Percentiles rank a stretch among this genome's conserved stretches.
Conservation (phyloP, 139 green algal species). For the Asterochloris erici region DNA sequence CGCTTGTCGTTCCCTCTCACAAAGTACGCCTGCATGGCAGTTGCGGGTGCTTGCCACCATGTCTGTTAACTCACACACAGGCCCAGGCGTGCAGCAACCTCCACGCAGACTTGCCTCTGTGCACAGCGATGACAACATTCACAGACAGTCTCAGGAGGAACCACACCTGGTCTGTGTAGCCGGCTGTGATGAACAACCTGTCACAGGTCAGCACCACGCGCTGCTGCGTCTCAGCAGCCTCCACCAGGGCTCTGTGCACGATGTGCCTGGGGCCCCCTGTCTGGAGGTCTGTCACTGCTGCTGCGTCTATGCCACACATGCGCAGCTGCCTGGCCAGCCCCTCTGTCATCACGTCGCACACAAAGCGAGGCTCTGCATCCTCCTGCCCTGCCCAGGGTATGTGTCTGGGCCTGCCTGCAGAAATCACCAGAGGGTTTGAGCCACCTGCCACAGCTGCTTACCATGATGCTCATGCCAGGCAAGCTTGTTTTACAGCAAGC, state of each 20-base stretch:
- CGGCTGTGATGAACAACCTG: conserved; percentile 24
- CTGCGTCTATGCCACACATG: conserved; percentile 48
- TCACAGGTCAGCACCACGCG: conserved; percentile 51
- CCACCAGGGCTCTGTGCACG: conserved; percentile 35
- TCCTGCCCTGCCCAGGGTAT: not conserved
- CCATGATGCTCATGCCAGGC: too few species aligned
- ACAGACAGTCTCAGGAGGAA: not conserved
- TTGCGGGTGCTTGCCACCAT: too few species aligned
- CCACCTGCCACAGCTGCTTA: too few species aligned
- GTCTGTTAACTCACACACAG: not conserved
- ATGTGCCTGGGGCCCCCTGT: conserved; percentile 16
- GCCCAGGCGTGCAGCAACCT: not conserved
- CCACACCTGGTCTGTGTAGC: conserved; percentile 14
- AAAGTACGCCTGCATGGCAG: conserved; percentile 26
- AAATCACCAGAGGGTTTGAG: too few species aligned
- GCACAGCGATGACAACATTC: not conserved
- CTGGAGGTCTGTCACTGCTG: conserved; percentile 5
- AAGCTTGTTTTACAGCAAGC: too few species aligned
- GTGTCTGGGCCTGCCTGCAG: too few species aligned
- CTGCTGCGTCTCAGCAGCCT: conserved; percentile 30
- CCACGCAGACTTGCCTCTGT: not conserved
- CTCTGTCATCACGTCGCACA: conserved; percentile 46
- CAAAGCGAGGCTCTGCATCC: conserved; percentile 29
- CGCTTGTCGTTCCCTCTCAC: conserved; percentile 36
- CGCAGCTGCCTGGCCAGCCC: conserved; percentile 53